Base-by-base conservation (phyloP, 768 basidiomycete species). In the Tulasnella sp. region DNA sequence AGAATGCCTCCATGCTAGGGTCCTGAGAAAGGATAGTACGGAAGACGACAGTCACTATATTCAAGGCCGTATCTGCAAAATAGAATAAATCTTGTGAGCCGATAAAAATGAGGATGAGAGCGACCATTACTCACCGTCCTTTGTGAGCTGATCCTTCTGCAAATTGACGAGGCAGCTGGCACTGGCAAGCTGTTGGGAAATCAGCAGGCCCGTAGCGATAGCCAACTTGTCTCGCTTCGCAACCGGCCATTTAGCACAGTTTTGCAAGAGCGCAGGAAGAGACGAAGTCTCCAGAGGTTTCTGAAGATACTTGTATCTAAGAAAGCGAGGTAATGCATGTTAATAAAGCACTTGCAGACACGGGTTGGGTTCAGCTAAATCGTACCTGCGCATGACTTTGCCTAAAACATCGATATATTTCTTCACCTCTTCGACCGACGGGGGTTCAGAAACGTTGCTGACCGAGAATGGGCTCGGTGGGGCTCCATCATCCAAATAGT, bases 221-320 rank as follows among this genome's bases (percentile, higher is more conserved):
- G 93, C 88, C 73, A 99, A 86, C 85, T 96, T 97, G 81, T 94
- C 91, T 78, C 90, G 89, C 84, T 93, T 90, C 19, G 85, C 86
- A 5, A 87, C 82, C 2, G 90, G 83, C 94, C 95, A 98, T 81
- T 92, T 91, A 81, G 93, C 89, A 82, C 91, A 89, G 81, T 95
- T 94, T 84, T 98, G 96, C 77, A 99, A 85, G 70, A 99, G 87
- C 67, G 87, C 87, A 3, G 94, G 93, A 17, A 99, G 87, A 74
- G 93, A 88, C 42, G 87, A 88, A 82, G 90, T 91, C 83, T 98
- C 97, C 69, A 99, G 90, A 64, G 97, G 95, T 84, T 92, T 95
- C 84, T 98, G 97, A 80, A 99, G 93, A 87, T 99, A 99, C 84
- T 98, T 98, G 88, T 98, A 99, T 85, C 96, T 97, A 45, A 58